Evolutionary conservation across 1,284 basidiomycete genomes (phyloP), one percentile per base, ranked within the genome.

Genomic region (Retiboletus flavoniger): DNA sequence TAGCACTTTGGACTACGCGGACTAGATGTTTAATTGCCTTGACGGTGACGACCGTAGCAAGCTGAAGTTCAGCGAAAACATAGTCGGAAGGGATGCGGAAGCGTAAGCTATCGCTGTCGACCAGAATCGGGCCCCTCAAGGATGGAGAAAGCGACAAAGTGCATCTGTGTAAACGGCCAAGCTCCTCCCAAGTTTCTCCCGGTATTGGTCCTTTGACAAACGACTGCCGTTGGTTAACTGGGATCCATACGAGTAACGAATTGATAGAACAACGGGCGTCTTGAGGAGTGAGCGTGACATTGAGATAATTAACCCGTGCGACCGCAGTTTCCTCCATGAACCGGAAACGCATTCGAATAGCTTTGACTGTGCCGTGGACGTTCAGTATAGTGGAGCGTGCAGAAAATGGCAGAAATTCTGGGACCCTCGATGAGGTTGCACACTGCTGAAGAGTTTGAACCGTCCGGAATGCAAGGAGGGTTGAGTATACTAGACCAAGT

Each of bases 31-130:
- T 84, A 53, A 82, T 67, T 19, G 84, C 80, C 73, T 93, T 95
- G 61, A 83, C 59, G 8, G 82, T 79, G 28, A 90, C 73, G 55
- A 75, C 81, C 57, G 81, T 68, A 63, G 90, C 88, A 42, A 87
- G 78, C 40, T 93, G 80, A 46, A 93, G 74, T 43, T 90, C 83
- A 2, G 89, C 83, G 40, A 95, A 72, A 34, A 89, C 71, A 67
- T 89, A 97, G 7, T 85, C 84, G 65, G 83, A 84, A 0, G 96
- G 95, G 38, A 98, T 87, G 17, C 87, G 82, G 16, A 98, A 68
- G 17, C 85, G 83, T 3, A 83, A 79, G 46, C 83, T 86, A 41
- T 90, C 85, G 21, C 82, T 85, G 42, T 80, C 76, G 39, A 91
- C 72, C 9, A 74, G 65, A 46, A 87, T 70, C 2, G 73, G 62